These are phyloP conservation scores for Rhodamnia argentea DNA, from an alignment of 345 rosid genomes.

Conservation along the genomic window DNA sequence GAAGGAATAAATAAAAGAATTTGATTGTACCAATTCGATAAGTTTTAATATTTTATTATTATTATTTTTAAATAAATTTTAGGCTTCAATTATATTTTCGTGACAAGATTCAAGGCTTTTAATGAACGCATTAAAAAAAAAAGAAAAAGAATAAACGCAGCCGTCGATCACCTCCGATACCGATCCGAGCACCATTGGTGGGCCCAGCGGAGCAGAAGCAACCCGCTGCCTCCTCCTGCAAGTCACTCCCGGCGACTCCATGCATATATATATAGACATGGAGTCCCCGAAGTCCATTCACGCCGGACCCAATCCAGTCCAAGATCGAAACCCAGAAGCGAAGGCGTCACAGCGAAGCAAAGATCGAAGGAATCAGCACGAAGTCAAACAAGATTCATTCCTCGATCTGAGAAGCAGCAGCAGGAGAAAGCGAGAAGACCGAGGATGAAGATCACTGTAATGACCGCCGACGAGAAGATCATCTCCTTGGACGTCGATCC, in stretches of 20 bases:
- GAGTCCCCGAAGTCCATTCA: not conserved
- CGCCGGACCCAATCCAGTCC: not conserved
- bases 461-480: conserved; percentile 88
- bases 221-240: not conserved
- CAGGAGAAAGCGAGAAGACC: not conserved
- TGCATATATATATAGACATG: not conserved
- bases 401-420: not conserved
- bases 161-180: too few species aligned
- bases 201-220: not conserved
- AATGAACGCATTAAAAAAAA: too few species aligned
- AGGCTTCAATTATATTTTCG: too few species aligned
- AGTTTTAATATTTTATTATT: too few species aligned
- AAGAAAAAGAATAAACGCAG: too few species aligned
- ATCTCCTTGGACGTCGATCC: conserved; percentile 74
- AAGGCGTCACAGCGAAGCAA: not conserved
- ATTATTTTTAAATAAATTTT: too few species aligned
- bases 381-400: not conserved
- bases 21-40: too few species aligned
- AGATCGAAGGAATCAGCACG: not conserved
- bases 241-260: not conserved
- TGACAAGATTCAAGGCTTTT: too few species aligned
- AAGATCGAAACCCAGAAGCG: not conserved
- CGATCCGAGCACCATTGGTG: too few species aligned
- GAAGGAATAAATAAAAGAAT: too few species aligned
- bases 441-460: conserved; percentile 80